These are phyloP conservation scores for Amanita subjunquillea DNA, from an alignment of 768 basidiomycete genomes.

Conservation along the genomic window DNA sequence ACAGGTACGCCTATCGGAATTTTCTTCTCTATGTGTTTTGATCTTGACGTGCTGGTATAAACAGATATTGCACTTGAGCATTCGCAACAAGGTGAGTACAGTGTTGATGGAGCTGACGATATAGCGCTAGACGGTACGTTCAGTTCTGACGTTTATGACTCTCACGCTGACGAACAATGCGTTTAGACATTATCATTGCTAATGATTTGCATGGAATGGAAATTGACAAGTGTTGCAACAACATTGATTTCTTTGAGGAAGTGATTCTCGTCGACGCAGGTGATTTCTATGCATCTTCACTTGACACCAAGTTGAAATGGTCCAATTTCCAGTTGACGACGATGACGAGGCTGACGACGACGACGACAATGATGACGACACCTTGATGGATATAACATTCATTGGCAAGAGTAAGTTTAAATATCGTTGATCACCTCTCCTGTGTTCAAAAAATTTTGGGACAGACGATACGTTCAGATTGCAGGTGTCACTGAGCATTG, in stretches of 20 bases:
- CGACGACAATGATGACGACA: neutral
- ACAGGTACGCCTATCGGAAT: neutral
- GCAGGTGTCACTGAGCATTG: too few relatives aligned
- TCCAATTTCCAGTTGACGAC: neutral
- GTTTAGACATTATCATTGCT: neutral
- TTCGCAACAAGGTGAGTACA: neutral
- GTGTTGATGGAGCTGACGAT: neutral
- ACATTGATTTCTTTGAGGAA: neutral
- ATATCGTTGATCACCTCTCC: too few relatives aligned
- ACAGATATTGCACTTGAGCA: neutral
- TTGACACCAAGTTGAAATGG: neutral
- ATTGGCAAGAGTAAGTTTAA: neutral
- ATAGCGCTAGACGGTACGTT: neutral
- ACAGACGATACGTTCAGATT: neutral
- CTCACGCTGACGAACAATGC: neutral
- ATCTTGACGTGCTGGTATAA: neutral
- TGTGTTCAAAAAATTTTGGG: neutral
- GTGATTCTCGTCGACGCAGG: neutral
- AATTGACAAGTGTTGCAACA: neutral
- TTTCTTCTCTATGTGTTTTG: neutral
- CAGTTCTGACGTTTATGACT: too few relatives aligned
- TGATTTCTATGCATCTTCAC: neutral
- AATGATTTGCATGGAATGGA: neutral
- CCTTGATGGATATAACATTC: neutral
- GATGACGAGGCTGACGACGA: neutral